These are phyloP conservation scores for Chlamydomonas sphaeroides DNA, from an alignment of 139 green algal genomes.

Conservation along the genomic window DNA sequence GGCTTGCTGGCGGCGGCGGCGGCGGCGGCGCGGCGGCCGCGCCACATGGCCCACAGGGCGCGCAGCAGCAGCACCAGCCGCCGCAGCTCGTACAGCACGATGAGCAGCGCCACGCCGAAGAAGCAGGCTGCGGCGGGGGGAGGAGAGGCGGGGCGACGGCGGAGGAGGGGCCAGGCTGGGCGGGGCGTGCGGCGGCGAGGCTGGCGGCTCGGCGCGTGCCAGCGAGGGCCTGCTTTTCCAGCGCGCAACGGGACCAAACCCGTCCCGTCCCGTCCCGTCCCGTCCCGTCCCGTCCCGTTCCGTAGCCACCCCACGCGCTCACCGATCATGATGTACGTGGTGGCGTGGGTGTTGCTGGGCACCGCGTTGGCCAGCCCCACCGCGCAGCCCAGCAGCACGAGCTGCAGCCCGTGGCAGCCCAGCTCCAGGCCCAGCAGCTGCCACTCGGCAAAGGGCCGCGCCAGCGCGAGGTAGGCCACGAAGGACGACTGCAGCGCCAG, in stretches of 20 bases:
- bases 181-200: too few species aligned
- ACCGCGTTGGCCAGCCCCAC: neutral
- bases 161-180: too few species aligned
- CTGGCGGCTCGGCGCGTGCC: too few species aligned
- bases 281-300: too few species aligned
- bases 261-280: too few species aligned
- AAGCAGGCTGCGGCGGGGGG: neutral
- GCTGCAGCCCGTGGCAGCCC: neutral
- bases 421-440: neutral
- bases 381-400: neutral
- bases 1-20: too few species aligned
- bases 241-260: too few species aligned
- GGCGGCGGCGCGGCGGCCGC: neutral
- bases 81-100: constrained; percentile 2
- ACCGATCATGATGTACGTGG: constrained; percentile 25
- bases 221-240: too few species aligned
- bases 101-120: neutral
- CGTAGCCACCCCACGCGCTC: too few species aligned
- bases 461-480: constrained; percentile 2
- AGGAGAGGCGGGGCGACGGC: too few species aligned
- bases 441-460: neutral
- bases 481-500: constrained; percentile 2
- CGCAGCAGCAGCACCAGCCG: neutral
- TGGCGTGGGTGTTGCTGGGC: neutral
- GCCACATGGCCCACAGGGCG: neutral